Evolutionary conservation across 495 filamentous ascomycete species (phyloP).

Genomic region (Aspergillus avenaceus): DNA sequence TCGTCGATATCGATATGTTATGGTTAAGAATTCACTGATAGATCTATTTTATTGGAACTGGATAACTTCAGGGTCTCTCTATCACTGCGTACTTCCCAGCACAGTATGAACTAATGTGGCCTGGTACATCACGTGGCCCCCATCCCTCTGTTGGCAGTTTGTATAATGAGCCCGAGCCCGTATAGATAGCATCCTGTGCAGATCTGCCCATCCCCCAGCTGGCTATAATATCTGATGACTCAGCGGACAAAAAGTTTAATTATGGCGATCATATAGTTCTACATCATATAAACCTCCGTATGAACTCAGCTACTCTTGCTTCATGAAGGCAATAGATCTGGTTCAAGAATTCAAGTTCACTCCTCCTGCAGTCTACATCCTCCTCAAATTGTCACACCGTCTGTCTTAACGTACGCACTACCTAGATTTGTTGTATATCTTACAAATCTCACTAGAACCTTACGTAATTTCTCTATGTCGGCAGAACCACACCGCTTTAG

Average conservation of each 20-base stretch:
- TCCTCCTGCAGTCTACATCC: neutral
- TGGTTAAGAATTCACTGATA: neutral
- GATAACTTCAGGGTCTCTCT: conserved; percentile 5
- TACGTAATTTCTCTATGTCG: too few species aligned
- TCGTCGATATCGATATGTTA: neutral
- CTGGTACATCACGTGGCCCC: conserved; percentile 25
- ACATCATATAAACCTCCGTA: conserved; percentile 1
- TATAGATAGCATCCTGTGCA: conserved; percentile 5
- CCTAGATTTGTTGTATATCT: too few species aligned
- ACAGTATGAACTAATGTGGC: conserved; percentile 14
- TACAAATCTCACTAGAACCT: too few species aligned
- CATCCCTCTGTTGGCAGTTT: conserved; percentile 10
- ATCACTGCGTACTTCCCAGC: conserved; percentile 25
- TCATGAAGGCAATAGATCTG: neutral
- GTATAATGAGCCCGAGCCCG: too few species aligned
- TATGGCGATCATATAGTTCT: conserved; percentile 15
- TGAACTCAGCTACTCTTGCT: neutral
- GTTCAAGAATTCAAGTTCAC: neutral
- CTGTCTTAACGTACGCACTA: too few species aligned
- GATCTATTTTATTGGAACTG: neutral
- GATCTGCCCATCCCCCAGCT: conserved; percentile 8
- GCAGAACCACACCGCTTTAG: neutral
- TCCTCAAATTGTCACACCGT: too few species aligned
- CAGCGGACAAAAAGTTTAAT: conserved; percentile 12
- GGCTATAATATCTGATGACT: conserved; percentile 9